phyloP scores from a whole-genome alignment of 2,329 filamentous ascomycete species.

The Calonectria montana region DNA sequence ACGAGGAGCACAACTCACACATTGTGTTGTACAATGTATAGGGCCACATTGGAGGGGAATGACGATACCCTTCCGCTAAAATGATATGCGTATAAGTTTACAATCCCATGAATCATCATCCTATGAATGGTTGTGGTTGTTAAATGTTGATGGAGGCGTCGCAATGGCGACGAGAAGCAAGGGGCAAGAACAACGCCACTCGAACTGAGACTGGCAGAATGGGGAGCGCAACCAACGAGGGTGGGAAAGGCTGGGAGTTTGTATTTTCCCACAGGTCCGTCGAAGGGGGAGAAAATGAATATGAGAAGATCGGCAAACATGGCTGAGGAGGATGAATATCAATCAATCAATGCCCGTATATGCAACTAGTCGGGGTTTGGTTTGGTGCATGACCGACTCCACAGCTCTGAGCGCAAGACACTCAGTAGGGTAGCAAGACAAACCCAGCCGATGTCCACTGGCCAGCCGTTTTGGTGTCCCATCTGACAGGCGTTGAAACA shows the following conservation, averaged over 20 bases:
- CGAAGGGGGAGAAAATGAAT: not conserved
- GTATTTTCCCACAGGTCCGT: not conserved
- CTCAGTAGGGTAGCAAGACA: not conserved
- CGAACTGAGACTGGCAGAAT: not conserved
- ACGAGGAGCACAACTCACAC: no score
- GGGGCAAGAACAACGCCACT: not conserved
- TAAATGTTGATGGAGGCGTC: no score
- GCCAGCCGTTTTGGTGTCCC: not conserved
- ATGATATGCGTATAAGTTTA: no score
- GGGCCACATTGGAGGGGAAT: no score
- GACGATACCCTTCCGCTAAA: no score
- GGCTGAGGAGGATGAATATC: not conserved
- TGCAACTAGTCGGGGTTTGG: not conserved
- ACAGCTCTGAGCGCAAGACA: not conserved
- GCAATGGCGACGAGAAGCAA: not conserved
- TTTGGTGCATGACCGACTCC: not conserved
- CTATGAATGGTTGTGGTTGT: no score
- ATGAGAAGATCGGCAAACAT: not conserved
- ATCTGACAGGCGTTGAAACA: not conserved
- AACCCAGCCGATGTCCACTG: not conserved
- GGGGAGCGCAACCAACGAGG: not conserved
- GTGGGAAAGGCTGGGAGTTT: not conserved
- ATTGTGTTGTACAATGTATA: no score
- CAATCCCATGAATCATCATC: no score
- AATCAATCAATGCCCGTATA: not conserved